A percentile compares a stretch with the other conserved stretches of the same genome.
Conservation (phyloP, 2,329 filamentous ascomycete species). For the Decorospora gaudefroyi region DNA sequence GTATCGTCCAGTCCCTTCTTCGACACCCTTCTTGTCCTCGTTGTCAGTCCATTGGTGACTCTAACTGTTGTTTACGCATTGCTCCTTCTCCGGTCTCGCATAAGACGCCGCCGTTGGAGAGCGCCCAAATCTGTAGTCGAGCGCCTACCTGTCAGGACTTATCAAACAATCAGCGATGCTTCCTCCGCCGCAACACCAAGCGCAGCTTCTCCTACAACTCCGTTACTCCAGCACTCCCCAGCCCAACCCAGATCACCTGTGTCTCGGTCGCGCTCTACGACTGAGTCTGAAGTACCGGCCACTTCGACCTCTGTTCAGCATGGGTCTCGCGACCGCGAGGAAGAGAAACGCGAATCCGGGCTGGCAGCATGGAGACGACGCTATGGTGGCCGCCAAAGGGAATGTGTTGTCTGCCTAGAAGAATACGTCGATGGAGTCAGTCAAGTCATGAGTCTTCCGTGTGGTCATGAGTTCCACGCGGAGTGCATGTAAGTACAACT, state of each 20-base stretch:
- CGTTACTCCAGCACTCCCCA: conserved; percentile 65
- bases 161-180: conserved; percentile 75
- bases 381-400: conserved; percentile 70
- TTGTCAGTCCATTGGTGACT: conserved; percentile 90
- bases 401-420: conserved; percentile 95
- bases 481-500: conserved; percentile 87
- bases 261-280: conserved; percentile 66
- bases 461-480: conserved; percentile 95
- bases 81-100: conserved; percentile 82
- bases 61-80: conserved; percentile 91
- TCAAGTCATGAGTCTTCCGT: conserved; percentile 94
- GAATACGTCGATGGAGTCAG: conserved; percentile 95
- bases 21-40: conserved; percentile 93
- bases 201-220: conserved; percentile 74
- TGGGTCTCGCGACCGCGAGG: conserved; percentile 45
- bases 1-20: conserved; percentile 90
- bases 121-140: conserved; percentile 98
- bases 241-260: conserved; percentile 45
- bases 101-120: conserved; percentile 86
- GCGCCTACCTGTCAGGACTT: conserved; percentile 90
- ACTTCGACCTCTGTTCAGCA: conserved; percentile 38
- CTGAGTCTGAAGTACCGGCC: conserved; percentile 63
- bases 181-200: conserved; percentile 65
- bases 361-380: conserved; percentile 60
- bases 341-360: conserved; percentile 59